Conservation (phyloP, 2,329 filamentous ascomycete species). For the Diaporthe destruens region DNA sequence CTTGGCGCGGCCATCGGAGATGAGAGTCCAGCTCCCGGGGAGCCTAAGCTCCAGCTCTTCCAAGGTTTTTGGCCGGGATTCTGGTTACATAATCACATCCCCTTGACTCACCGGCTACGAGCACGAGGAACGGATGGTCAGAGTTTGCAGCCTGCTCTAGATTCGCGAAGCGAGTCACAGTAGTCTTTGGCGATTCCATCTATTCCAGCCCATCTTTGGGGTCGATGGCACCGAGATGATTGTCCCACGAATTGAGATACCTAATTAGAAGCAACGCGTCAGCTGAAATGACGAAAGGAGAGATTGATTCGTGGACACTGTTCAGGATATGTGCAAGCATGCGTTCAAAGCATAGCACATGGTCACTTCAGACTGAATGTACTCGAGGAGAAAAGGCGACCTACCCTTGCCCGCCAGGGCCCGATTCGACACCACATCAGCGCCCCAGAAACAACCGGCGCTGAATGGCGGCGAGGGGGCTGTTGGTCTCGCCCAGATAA, state of each 20-base stretch:
- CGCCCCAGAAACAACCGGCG: neutral
- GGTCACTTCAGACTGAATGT: neutral
- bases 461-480: neutral
- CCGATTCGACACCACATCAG: neutral
- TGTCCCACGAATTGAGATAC: neutral
- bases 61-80: no score
- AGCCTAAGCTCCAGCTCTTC: neutral
- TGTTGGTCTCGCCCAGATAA: neutral
- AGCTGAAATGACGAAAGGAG: neutral
- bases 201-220: neutral
- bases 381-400: neutral
- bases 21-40: no score
- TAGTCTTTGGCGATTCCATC: neutral
- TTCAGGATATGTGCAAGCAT: neutral
- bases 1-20: neutral
- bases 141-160: neutral
- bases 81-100: neutral
- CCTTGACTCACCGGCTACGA: neutral
- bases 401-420: neutral
- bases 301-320: constrained; percentile 4
- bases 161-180: neutral
- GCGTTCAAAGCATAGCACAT: neutral
- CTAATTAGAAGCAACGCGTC: neutral
- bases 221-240: neutral
- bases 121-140: constrained; percentile 1